phyloP scores from a whole-genome alignment of 1,139 yeast genomes.

The Taphrina sp. region DNA sequence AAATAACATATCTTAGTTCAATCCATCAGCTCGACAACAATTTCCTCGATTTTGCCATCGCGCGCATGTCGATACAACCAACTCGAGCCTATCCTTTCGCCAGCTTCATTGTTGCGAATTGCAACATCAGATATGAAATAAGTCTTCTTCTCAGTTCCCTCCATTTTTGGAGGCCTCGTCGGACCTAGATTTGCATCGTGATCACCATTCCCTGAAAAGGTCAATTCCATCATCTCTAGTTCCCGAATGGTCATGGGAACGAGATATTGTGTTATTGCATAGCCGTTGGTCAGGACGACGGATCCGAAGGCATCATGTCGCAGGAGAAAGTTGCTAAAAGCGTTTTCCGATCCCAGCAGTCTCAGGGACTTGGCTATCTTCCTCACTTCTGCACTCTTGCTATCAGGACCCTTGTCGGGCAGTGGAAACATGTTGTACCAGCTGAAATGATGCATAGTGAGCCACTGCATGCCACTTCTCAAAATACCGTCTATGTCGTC shows the following conservation, averaged over 20 bases:
- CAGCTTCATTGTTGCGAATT: background rate
- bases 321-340: conserved; percentile 9
- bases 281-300: conserved; percentile 7
- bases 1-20: no score
- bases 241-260: conserved; percentile 9
- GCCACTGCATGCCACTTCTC: conserved; percentile 15
- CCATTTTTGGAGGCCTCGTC: conserved; percentile 3
- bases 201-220: conserved; percentile 1
- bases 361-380: conserved; percentile 11
- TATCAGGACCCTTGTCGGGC: conserved; percentile 7
- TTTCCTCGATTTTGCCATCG: conserved; percentile 2
- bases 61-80: conserved; percentile 3
- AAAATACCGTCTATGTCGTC: conserved; percentile 5
- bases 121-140: background rate
- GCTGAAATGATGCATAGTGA: conserved; percentile 9
- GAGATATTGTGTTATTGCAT: conserved; percentile 6
- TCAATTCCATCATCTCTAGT: conserved; percentile 1
- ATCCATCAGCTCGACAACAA: no score
- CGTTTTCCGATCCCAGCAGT: background rate
- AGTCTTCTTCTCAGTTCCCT: conserved; percentile 10
- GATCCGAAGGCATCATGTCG: conserved; percentile 5
- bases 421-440: conserved; percentile 13
- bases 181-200: conserved; percentile 1
- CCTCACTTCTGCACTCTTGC: conserved; percentile 3
- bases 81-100: background rate